Evolutionary conservation across 1,284 basidiomycete genomes (phyloP), one percentile per base, ranked within the genome.

Genomic region (Sporisorium sorghi): DNA sequence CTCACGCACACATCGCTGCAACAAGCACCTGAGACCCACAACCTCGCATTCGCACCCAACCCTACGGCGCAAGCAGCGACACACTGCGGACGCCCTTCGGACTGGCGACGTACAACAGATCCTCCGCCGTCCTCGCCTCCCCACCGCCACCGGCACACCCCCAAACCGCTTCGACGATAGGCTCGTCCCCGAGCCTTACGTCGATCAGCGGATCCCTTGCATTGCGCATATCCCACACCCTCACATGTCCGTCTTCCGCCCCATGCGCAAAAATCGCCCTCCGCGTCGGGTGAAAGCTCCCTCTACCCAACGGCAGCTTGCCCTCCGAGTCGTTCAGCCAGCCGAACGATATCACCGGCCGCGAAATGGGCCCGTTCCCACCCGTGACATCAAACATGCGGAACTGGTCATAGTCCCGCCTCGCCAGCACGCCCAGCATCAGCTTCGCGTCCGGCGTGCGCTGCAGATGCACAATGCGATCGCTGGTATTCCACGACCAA

Each of bases 321-420:
- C 68, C 64, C 32, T 65, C 50, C 3, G 64, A 47, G 12, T 72
- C 60, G 50, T 76, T 67, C 19, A 76, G 49, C 73, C 73, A 76
- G 3, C 73, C 73, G 17, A 76, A 72, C 3, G 50, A 58, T 1
- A 76, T 68, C 23, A 72, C 73, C 17, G 68, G 61, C 8, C 73
- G 28, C 8, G 59, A 64, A n/a, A 72, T 42, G 4, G 68, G 68
- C 0, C 73, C 73, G 33, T 59, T 51, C 5, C 58, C n/a, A 10
- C 73, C 73, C 5, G 59, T 62, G 12, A 75, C 48, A 47, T 76
- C 73, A 37, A 63, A 76, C 64, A 76, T 63, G 3, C 68, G 42
- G 17, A 75, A 75, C 47, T 75, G 73, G 32, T 75, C 73, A 50
- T 71, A 75, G 39, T 75, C 73, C 9, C 68, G 32, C 15, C 73